Conservation (phyloP, 176 grass and related monocot genomes). For the Hordeum vulgare region DNA sequence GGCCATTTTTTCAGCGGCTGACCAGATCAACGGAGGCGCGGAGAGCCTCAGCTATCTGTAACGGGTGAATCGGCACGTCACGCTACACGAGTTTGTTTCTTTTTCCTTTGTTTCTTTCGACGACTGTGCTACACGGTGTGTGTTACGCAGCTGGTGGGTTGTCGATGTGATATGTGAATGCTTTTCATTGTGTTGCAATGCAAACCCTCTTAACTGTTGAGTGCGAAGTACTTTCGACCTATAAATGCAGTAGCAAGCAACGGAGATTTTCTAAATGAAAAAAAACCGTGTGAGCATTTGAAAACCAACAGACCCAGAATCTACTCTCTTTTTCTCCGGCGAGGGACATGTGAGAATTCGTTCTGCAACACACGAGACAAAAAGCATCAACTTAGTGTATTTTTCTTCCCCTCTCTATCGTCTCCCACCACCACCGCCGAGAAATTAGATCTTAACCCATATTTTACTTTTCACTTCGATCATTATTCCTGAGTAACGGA, state of each 20-base stretch:
- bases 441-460: no score
- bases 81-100: neutral
- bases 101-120: neutral
- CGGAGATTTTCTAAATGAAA: no score
- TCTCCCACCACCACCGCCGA: no score
- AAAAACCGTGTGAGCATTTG: no score
- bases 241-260: neutral
- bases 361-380: no score
- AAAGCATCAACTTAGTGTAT: no score
- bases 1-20: neutral
- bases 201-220: neutral
- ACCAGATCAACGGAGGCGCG: neutral
- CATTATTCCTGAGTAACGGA: no score
- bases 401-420: no score
- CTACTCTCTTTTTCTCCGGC: no score
- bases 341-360: no score
- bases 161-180: slow-evolving; percentile 6
- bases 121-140: neutral
- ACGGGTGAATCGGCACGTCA: neutral
- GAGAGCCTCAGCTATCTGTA: neutral
- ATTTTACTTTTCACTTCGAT: no score
- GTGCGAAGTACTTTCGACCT: neutral
- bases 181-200: neutral
- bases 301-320: no score
- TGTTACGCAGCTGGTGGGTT: neutral